Evolutionary conservation across 176 grass and related monocot species (phyloP).

Genomic region (Alopecurus myosuroides): DNA sequence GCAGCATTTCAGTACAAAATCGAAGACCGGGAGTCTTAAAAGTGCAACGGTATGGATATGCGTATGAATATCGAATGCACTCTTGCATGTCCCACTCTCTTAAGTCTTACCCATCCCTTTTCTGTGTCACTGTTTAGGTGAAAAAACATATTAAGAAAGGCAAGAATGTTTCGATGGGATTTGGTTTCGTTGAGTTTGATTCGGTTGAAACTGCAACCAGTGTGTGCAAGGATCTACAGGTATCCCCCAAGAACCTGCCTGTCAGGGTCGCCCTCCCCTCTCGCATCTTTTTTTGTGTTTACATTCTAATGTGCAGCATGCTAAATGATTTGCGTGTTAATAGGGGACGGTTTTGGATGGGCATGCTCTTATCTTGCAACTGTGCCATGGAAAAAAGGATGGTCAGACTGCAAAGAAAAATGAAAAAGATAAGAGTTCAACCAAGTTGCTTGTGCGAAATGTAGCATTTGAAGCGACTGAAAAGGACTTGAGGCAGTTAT

Average conservation of each 20-base stretch:
- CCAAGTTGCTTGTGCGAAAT: constrained; percentile 90
- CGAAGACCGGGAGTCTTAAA: constrained; percentile 70
- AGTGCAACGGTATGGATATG: constrained; percentile 68
- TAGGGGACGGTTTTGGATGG: constrained; percentile 94
- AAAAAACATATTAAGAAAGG: constrained; percentile 88
- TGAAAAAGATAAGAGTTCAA: constrained; percentile 82
- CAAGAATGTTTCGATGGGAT: constrained; percentile 95
- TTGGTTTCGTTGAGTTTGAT: constrained; percentile 95
- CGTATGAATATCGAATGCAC: not conserved
- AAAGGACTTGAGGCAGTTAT: constrained; percentile 84
- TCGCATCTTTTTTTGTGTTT: not conserved
- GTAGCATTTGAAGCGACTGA: constrained; percentile 89
- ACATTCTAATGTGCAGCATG: not conserved
- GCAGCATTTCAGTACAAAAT: constrained; percentile 73
- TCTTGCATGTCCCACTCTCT: constrained; percentile 20
- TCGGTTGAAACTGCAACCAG: constrained; percentile 77
- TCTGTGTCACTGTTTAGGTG: constrained; percentile 41
- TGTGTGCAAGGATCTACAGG: constrained; percentile 94
- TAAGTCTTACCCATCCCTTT: constrained; percentile 11
- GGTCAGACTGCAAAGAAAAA: constrained; percentile 52
- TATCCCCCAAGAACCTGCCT: not conserved
- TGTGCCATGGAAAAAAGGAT: constrained; percentile 76
- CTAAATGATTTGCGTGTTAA: constrained; percentile 6
- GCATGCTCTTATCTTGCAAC: constrained; percentile 90
- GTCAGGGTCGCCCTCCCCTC: not conserved